These are phyloP conservation scores for Fonsecaea nubica DNA, from an alignment of 2,329 filamentous ascomycete species.

Conservation along the genomic window DNA sequence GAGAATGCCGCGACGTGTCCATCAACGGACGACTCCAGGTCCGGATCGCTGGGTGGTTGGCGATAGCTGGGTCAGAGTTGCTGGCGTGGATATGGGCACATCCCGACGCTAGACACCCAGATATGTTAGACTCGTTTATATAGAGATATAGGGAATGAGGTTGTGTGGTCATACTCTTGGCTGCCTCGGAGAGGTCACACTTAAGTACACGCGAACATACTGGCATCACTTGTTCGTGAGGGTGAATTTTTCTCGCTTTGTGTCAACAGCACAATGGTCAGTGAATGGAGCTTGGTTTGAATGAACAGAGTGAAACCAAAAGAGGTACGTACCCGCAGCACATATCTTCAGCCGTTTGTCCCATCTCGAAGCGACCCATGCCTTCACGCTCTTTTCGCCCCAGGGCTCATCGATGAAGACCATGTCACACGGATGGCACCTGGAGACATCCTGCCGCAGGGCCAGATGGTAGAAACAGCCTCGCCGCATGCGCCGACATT, in stretches of 20 bases:
- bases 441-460: neutral
- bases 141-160: neutral
- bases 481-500: constrained; percentile 6
- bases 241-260: constrained; percentile 1
- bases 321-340: neutral
- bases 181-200: neutral
- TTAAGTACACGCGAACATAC: constrained; percentile 8
- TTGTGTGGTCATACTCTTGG: neutral
- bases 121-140: neutral
- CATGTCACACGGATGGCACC: constrained; percentile 15
- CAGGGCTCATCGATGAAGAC: constrained; percentile 16
- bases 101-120: neutral
- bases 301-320: neutral
- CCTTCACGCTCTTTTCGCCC: constrained; percentile 6
- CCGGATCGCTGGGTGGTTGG: neutral
- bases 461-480: constrained; percentile 15
- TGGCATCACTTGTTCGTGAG: constrained; percentile 3
- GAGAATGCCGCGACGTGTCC: constrained; percentile 6
- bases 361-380: constrained; percentile 15
- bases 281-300: neutral
- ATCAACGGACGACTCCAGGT: constrained; percentile 3
- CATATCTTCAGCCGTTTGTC: constrained; percentile 13
- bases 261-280: neutral
- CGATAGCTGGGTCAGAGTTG: constrained; percentile 5
- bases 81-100: neutral